Evolutionary conservation across 768 basidiomycete species (phyloP), one percentile per base, ranked within the genome.

Genomic region (Termitomyces sp.): DNA sequence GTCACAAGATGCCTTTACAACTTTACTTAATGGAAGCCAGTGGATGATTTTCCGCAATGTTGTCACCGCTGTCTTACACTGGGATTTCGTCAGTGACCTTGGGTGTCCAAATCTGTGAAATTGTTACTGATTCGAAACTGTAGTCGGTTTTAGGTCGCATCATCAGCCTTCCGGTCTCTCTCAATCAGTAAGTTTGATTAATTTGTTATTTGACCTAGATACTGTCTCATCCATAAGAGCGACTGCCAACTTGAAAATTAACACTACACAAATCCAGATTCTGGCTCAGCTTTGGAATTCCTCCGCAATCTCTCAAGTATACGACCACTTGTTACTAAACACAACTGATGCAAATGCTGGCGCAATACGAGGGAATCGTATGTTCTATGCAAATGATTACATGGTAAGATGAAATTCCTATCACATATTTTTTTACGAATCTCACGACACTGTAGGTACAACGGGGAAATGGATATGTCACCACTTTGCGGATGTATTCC

Each of bases 21-120:
- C 76, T 13, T 69, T 86, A 5, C 75, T 88, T 57, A 75, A 81
- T 32, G 88, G 82, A 0, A 74, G 83, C 58, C 71, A 74, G 46
- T 90, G 88, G 88, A 87, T 88, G 86, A 83, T 88, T 27, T 86
- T 79, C 63, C 71, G 72, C 13, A 88, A 90, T 64, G 68, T 74
- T 10, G 49, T 77, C 27, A 86, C 87, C 1, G 70, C 75, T 4
- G 77, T 82, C 18, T 64, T 84, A 46, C 86, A 88, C 64, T 90
- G 86, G 85, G 88, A 90, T 63, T 83, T 87, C 64, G 86, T 88
- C 57, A 65, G 86, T 76, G 43, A 18, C 5, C 44, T 13, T 44
- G 36, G 2, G 42, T 34, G 43, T 20, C 16, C n/a, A 13, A 46
- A 46, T 62, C 10, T 39, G 50, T 18, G 46, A 58, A 34, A 60